Evolutionary conservation across 306 rosid genomes (phyloP).

Genomic region (Acacia crassicarpa): DNA sequence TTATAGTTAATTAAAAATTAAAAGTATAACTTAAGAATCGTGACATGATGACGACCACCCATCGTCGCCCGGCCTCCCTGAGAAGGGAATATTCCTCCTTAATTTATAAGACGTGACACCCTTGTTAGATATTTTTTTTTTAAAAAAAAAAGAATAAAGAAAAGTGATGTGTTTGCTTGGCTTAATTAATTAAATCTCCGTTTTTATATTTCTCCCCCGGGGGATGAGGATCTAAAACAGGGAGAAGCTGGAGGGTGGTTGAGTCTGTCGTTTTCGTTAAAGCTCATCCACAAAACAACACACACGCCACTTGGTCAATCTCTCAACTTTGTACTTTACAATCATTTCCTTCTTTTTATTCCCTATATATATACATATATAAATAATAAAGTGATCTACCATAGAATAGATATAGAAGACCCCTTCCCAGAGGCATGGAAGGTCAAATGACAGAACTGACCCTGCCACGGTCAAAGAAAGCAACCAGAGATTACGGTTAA

Average conservation of each 20-base stretch:
- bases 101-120: conserved; percentile 8
- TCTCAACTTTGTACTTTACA: conserved; percentile 32
- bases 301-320: conserved; percentile 28
- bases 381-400: not conserved
- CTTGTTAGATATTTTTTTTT: not conserved
- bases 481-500: too few relatives aligned
- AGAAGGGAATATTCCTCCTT: conserved; percentile 18
- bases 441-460: not conserved
- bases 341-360: conserved; percentile 18
- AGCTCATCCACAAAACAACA: conserved; percentile 45
- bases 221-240: not conserved
- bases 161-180: conserved; percentile 11
- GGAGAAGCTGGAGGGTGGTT: conserved; percentile 31
- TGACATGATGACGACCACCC: conserved; percentile 17
- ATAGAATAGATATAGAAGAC: not conserved
- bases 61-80: not conserved
- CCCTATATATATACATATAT: not conserved
- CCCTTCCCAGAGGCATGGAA: not conserved
- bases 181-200: not conserved
- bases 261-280: conserved; percentile 34
- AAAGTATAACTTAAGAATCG: not conserved
- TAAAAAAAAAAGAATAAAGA: not conserved
- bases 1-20: not conserved
- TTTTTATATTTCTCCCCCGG: not conserved
- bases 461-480: not conserved